Base-by-base conservation (phyloP, 768 basidiomycete species). In the Obba rivulosa region DNA sequence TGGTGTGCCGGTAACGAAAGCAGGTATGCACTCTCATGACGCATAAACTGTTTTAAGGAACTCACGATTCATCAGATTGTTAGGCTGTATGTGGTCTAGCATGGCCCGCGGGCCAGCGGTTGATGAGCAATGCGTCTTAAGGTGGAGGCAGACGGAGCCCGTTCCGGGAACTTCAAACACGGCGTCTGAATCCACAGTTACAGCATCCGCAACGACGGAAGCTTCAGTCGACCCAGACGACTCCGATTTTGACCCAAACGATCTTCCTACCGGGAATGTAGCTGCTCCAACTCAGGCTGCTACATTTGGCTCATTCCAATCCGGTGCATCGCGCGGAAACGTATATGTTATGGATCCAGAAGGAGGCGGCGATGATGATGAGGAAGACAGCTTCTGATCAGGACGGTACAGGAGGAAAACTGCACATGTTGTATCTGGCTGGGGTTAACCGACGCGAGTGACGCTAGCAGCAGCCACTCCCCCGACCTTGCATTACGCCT, bases 1-100 rank as follows among this genome's bases (percentile, higher is more conserved):
- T 58, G 55, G 56, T 63, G 59, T 35, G 62, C 59, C 14, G 62
- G 62, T 4, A 59, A 48, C 38, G 62, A 63, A 45, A 61, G 59
- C 57, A 55, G 57, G 62, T 58, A 10, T 55, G 36, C 3, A 3
- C 1, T 3, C 5, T 23, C 28, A 31, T 13, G 28, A 31, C 28
- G 28, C 28, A 31, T 31, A 31, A 31, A 13, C 28, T 31, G 13
- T 7, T 31, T 18, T 11, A 40, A 14, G 48, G 36, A 45, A 8
- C 10, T 24, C n/a, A 3, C 20, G n/a, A 11, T 41, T 31, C 13
- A 17, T 13, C 36, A 61, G 59, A 36, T 35, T 61, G 3, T 18
- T 63, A 2, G 59, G 57, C 2, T 43, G 48, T 8, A 53, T 57
- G 31, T 63, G 62, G 62, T 38, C 53, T 10, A 49, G 51, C 0